Evolutionary conservation across 2,329 filamentous ascomycete genomes (phyloP).

Genomic region (Lasiodiplodia sp.): DNA sequence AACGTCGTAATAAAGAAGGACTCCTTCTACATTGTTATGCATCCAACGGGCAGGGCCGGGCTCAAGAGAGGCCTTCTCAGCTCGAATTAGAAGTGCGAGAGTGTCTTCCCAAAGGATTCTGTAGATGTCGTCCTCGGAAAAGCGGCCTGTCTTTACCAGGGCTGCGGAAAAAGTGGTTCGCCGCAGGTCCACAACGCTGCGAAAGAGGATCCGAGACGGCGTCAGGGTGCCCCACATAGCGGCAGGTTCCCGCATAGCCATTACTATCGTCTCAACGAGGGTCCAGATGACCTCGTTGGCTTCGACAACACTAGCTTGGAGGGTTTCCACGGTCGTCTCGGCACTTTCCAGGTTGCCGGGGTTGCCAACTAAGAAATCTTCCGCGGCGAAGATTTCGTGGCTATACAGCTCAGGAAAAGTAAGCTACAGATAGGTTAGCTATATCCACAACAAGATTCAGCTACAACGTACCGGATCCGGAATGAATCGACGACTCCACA

Average conservation of each 20-base stretch:
- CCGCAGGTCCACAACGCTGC: background rate
- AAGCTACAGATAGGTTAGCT: background rate
- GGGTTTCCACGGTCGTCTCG: background rate
- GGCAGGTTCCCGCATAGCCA: constrained; percentile 43
- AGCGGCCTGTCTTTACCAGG: constrained; percentile 32
- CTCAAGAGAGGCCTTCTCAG: constrained; percentile 36
- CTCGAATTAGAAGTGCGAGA: constrained; percentile 37
- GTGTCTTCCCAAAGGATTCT: constrained; percentile 40
- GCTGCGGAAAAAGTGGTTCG: background rate
- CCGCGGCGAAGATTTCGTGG: background rate
- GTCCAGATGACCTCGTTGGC: constrained; percentile 40
- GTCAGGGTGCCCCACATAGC: constrained; percentile 33
- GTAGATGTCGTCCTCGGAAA: constrained; percentile 34
- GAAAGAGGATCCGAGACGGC: background rate
- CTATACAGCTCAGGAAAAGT: background rate
- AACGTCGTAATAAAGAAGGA: constrained; percentile 3
- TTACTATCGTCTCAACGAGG: constrained; percentile 41
- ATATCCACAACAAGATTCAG: background rate
- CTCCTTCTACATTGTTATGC: constrained; percentile 32
- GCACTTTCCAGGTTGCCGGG: background rate
- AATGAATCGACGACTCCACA: constrained; percentile 48
- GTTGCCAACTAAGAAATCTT: background rate
- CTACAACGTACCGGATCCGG: constrained; percentile 39
- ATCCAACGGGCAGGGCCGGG: constrained; percentile 33
- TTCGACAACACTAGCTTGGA: constrained; percentile 35